Conservation (phyloP, 768 basidiomycete species). For the Naganishia kalamii region DNA sequence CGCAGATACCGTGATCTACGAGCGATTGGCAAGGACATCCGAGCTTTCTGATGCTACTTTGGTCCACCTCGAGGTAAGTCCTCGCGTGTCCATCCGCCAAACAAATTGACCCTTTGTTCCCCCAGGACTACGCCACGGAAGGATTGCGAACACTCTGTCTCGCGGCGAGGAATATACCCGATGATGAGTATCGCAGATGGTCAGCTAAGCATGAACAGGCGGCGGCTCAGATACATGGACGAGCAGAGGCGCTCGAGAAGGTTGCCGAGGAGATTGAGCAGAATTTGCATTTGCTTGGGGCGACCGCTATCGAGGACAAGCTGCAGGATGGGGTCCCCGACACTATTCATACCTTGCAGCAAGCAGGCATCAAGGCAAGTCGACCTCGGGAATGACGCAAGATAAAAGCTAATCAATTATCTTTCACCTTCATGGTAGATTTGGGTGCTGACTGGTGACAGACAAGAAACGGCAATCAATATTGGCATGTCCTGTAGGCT, state of each 20-base stretch:
- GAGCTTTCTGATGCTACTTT: conserved; percentile 75
- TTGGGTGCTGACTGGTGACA: conserved; percentile 96
- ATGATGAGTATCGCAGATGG: conserved; percentile 88
- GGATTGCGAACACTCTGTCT: conserved; percentile 94
- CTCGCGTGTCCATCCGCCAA: neutral
- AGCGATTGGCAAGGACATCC: conserved; percentile 70
- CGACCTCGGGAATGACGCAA: too few species aligned
- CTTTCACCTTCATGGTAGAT: conserved; percentile 52
- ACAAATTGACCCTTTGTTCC: neutral
- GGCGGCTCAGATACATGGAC: conserved; percentile 80
- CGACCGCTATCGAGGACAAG: conserved; percentile 98
- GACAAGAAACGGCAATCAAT: conserved; percentile 98
- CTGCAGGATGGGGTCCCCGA: conserved; percentile 98
- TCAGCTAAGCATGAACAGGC: conserved; percentile 79
- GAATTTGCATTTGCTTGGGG: conserved; percentile 84
- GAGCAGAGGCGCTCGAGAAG: conserved; percentile 86
- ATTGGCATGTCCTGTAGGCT: conserved; percentile 95
- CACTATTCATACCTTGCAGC: conserved; percentile 92
- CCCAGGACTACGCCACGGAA: conserved; percentile 87
- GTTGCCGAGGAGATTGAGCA: conserved; percentile 95
- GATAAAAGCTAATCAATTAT: neutral
- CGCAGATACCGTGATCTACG: conserved; percentile 94
- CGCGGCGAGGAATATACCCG: conserved; percentile 84
- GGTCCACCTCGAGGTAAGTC: conserved; percentile 74
- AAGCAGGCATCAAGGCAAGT: conserved; percentile 88